phyloP scores from a whole-genome alignment of 192 early-diverging fungal species.

The Linnemannia elongata region DNA sequence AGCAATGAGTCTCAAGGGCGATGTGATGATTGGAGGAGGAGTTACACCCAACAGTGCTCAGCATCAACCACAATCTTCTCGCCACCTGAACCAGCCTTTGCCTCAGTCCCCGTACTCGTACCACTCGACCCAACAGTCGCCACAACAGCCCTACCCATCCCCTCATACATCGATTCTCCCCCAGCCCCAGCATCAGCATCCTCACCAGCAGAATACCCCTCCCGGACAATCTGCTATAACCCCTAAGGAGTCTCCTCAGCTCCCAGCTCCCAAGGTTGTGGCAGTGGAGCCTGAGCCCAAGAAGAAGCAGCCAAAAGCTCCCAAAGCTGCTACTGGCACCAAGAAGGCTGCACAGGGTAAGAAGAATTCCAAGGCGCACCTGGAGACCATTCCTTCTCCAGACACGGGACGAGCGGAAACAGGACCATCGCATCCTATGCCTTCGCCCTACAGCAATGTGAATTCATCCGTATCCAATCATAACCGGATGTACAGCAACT shows the following conservation, averaged over 20 bases:
- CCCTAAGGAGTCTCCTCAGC: conserved; percentile 51
- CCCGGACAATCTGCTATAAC: conserved; percentile 47
- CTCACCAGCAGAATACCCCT: conserved; percentile 47
- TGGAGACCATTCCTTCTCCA: conserved; percentile 40
- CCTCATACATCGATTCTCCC: conserved; percentile 43
- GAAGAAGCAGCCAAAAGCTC: conserved; percentile 42
- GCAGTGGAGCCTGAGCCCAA: conserved; percentile 44
- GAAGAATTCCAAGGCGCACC: conserved; percentile 30
- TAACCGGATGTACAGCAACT: conserved; percentile 44
- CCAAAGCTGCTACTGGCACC: conserved; percentile 32
- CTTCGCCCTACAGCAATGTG: conserved; percentile 34
- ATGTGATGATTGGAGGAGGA: conserved; percentile 45
- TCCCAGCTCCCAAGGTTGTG: conserved; percentile 36
- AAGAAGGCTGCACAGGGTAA: conserved; percentile 45
- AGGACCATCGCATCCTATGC: conserved; percentile 30
- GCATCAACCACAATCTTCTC: conserved; percentile 30
- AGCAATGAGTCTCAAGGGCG: conserved; percentile 37
- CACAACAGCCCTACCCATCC: conserved; percentile 51
- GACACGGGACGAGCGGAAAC: conserved; percentile 22
- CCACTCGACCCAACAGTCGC: conserved; percentile 49
- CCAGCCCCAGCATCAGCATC: conserved; percentile 50
- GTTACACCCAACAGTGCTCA: conserved; percentile 18
- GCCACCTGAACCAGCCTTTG: conserved; percentile 31
- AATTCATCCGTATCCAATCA: conserved; percentile 36
- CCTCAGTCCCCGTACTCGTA: conserved; percentile 51